phyloP scores from a whole-genome alignment of 345 rosid species.

The Anacardium occidentale region DNA sequence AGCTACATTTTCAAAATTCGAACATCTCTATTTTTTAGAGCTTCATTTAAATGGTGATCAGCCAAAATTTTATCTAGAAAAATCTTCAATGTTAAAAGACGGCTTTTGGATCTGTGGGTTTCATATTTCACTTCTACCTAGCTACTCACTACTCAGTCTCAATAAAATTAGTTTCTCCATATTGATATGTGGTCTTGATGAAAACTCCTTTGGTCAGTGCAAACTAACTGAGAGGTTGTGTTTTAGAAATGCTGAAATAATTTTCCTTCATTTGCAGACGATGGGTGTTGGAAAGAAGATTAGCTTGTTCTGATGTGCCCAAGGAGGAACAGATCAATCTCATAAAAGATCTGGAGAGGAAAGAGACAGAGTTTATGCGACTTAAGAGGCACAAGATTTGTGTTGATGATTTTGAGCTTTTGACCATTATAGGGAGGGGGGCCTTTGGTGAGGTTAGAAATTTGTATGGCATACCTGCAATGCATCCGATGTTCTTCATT shows the following conservation, averaged over 20 bases:
- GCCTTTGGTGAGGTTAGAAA: slow-evolving; percentile 92
- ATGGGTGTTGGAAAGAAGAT: slow-evolving; percentile 83
- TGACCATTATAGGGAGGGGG: slow-evolving; percentile 89
- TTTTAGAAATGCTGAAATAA: slow-evolving; percentile 17
- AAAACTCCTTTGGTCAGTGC: not conserved
- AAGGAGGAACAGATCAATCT: slow-evolving; percentile 83
- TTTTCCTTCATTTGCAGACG: slow-evolving; percentile 54
- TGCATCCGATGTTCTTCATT: slow-evolving; percentile 7
- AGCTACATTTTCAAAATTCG: not conserved
- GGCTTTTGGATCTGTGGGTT: slow-evolving; percentile 7
- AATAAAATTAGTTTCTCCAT: slow-evolving; percentile 3
- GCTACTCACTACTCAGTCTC: slow-evolving; percentile 1
- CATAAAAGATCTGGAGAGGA: slow-evolving; percentile 89
- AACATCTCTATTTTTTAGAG: not conserved
- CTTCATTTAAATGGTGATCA: not conserved
- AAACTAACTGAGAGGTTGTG: slow-evolving; percentile 1
- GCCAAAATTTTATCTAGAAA: not conserved
- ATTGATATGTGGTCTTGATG: slow-evolving; percentile 12
- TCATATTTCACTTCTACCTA: not conserved
- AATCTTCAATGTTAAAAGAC: slow-evolving; percentile 3
- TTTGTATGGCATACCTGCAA: slow-evolving; percentile 12
- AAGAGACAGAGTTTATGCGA: slow-evolving; percentile 95
- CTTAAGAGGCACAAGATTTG: slow-evolving; percentile 90
- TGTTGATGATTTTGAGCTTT: slow-evolving; percentile 89
- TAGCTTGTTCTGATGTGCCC: slow-evolving; percentile 88